Base-by-base conservation (phyloP, 148 eudicot genomes). In the Rhododendron molle region DNA sequence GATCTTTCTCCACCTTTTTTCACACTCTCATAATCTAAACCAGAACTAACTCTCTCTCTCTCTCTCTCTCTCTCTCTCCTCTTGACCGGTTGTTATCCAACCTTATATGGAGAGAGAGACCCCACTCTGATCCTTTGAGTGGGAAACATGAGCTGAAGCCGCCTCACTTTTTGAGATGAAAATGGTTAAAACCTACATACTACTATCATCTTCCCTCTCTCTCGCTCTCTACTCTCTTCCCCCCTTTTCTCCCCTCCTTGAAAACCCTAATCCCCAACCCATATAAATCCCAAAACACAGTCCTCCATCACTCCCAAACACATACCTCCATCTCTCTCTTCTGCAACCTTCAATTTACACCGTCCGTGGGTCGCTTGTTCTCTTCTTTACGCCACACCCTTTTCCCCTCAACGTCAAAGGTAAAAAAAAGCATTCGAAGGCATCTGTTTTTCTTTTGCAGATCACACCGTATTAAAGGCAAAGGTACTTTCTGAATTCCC, bases 51-150 rank as follows among this genome's bases (percentile, higher is more conserved):
- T 30, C 78, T 47, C 85, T 71, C 85, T 46, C 87, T 54, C 80
- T 34, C 79, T 23, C 76, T 34, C 80, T 54, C 60, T 54, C 60
- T 54, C 60, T 58, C 26, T 58, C 65, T 21, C 26, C 6, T 1
- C 71, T 62, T 60, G 49, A 60, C 34, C 74, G 49, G 73, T 82
- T 62, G 73, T 72, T 47, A 82, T 62, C 76, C 79, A 80, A 46
- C 15, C 67, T 50, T 81, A 28, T 77, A 14, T 43, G 49, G 10
- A 44, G 80, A 49, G 21, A 52, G 71, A 49, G 83, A 50, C 87
- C 91, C 89, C 90, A 89, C 92, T 84, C 78, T 82, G 77, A 81
- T 81, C 87, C 58, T 85, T 84, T 86, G 81, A 62, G 85, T 86
- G 88, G 88, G 88, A 89, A 85, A 86, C 79, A 16, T 89, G 84